Evolutionary conservation across 805 yeast species (phyloP), one percentile per base, ranked within the genome.

Genomic region (Ogataea methanolica): DNA sequence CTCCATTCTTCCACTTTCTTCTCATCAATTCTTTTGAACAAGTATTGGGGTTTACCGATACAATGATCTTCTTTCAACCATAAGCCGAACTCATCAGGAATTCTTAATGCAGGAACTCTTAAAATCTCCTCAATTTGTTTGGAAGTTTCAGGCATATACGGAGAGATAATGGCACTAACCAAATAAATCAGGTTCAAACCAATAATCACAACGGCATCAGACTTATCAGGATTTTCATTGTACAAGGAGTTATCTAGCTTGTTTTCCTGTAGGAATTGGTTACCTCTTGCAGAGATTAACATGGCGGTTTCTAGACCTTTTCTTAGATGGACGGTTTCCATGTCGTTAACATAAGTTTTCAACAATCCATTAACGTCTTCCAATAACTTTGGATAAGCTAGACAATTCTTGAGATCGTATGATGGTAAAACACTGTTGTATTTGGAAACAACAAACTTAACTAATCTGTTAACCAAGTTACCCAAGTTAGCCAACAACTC

Each of bases 401-500:
- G 73, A 42, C 80, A 63, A 47, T 76, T 66, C 23, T 69, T 62
- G 6, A 76, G 65, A 51, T 79, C 73, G 63, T 67, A 90, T 41
- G 72, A 61, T 44, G 98, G 97, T 54, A 94, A 77, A 41, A 88
- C 96, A 50, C 96, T 95, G 56, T 88, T 86, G 69, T 89, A 94
- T 66, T 90, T 94, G 47, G 96, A 91, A 65, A 78, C 82, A 44
- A 83, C 89, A 65, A 90, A 94, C 68, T 94, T 94, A 53, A 89
- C 82, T 60, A 92, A 74, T 71, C 99, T 85, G 75, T 94, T 94
- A 49, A 90, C 97, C 62, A 90, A 89, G 73, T 94, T 94, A 69
- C 99, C 99, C 65, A 94, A 75, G 71, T 94, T 94, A 44, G 98
- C 97, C 68, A 94, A 76, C 62, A 94, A 75, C 72, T 94, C 99